Conservation (phyloP, 2,329 filamentous ascomycete genomes). For the Fusarium sambucinum region DNA sequence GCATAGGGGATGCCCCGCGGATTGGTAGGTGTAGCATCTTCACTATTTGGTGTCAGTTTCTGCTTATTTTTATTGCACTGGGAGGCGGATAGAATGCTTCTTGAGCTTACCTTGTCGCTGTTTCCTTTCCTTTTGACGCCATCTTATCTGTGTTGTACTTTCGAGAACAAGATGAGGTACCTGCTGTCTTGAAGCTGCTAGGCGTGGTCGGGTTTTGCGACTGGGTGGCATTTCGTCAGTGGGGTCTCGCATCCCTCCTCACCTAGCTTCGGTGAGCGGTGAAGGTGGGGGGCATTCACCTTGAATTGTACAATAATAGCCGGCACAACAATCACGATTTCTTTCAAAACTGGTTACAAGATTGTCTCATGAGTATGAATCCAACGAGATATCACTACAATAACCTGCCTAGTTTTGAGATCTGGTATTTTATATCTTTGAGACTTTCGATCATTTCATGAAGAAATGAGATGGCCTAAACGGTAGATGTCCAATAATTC, state of each 20-base stretch:
- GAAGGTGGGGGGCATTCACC: slow-evolving; percentile 48
- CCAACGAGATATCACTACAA: too few relatives aligned
- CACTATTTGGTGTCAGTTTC: slow-evolving; percentile 46
- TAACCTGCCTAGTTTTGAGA: not conserved
- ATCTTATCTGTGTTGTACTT: slow-evolving; percentile 50
- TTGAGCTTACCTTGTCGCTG: slow-evolving; percentile 51
- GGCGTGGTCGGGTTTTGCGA: slow-evolving; percentile 47
- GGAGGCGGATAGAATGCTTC: not conserved
- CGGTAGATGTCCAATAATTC: too few relatives aligned
- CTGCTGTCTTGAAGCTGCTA: slow-evolving; percentile 41
- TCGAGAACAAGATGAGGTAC: slow-evolving; percentile 37
- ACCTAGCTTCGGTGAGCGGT: slow-evolving; percentile 46
- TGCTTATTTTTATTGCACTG: not conserved
- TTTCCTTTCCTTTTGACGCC: slow-evolving; percentile 58
- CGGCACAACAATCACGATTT: not conserved
- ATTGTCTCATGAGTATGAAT: not conserved
- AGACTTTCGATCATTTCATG: too few relatives aligned
- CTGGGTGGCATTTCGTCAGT: slow-evolving; percentile 50
- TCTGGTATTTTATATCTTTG: too few relatives aligned
- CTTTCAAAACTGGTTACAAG: not conserved
- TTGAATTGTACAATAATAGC: not conserved
- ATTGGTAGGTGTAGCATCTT: slow-evolving; percentile 73
- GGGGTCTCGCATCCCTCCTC: slow-evolving; percentile 35
- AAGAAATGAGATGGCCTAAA: too few relatives aligned
- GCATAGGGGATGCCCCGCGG: slow-evolving; percentile 85